Base-by-base conservation (phyloP, 2,329 filamentous ascomycete genomes). In the Trichoderma simmonsii region DNA sequence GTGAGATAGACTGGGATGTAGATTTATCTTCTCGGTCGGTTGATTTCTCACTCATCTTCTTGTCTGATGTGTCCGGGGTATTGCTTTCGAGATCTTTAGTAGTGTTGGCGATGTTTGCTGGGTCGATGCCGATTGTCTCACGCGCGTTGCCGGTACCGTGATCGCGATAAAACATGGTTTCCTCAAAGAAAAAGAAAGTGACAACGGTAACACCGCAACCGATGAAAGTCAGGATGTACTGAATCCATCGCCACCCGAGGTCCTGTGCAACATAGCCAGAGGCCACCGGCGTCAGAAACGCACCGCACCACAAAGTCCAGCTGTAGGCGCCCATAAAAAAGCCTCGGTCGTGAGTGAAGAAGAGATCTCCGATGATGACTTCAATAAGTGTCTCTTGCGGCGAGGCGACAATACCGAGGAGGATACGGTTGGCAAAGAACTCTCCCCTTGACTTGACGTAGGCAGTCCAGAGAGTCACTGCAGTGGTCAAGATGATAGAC, bases 381-480 rank as follows among this genome's bases (percentile, higher is more conserved):
- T 54, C 48, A 11, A 54, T 54, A 7, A 82, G 48, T 24, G 48
- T 54, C 11, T 54, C 48, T 54, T 54, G 48, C 21, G 48, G 48
- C 21, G 48, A 54, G n/a, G 48, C 48, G 11, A 24, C 48, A 24
- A 54, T 54, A 14, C 48, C 48, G 5, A 75, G 73, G 3, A 82
- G 71, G 15, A 80, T 75, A 24, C 77, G 76, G 71, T 77, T 77
- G 8, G 77, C 77, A 14, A 74, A 74, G 73, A 78, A 81, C 15
- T 79, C 72, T 4, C 69, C 14, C 7, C 18, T 26, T 26, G 62
- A 51, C 26, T 26, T 21, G 21, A 75, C 75, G 14, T 77, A 74
- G 3, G 79, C 75, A 1, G 79, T 78, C 80, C 79, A 81, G 2
- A 88, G 76, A 57, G 71, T 74, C 15, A 70, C 77, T 76, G 82